Evolutionary conservation across 108 stramenopile genomes (phyloP).

Genomic region (Skeletonema grethae): DNA sequence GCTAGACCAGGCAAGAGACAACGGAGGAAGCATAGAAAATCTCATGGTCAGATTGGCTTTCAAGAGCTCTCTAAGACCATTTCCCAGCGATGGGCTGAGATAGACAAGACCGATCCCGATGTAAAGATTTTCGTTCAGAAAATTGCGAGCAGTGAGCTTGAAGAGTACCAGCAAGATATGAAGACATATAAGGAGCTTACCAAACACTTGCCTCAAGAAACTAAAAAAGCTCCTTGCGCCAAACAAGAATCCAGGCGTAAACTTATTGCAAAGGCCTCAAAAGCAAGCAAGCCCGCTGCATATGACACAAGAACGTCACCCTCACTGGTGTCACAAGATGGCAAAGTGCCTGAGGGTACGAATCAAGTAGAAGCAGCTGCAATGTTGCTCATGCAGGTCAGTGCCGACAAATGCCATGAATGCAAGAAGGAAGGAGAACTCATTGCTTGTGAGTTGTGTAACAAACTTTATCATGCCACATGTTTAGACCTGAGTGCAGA

Average conservation of each 20-base stretch:
- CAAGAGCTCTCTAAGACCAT: constrained; percentile 13
- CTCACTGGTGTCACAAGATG: neutral
- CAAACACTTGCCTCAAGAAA: neutral
- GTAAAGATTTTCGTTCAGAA: constrained; percentile 1
- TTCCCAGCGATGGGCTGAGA: constrained; percentile 6
- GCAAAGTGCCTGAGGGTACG: neutral
- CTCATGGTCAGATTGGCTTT: constrained; percentile 33
- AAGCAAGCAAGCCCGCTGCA: neutral
- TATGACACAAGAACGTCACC: neutral
- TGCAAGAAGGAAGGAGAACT: constrained; percentile 1
- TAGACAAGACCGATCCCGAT: constrained; percentile 3
- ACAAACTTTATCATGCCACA: neutral
- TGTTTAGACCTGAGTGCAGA: neutral
- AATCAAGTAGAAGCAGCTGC: neutral
- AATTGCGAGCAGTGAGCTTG: constrained; percentile 10
- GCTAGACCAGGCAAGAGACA: neutral
- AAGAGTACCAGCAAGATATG: constrained; percentile 8
- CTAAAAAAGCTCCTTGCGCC: constrained; percentile 2
- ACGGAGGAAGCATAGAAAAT: constrained; percentile 12
- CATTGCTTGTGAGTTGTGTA: neutral
- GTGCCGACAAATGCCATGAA: neutral
- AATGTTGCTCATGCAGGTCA: neutral
- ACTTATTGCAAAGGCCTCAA: neutral
- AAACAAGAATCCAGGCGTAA: no score
- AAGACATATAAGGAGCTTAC: constrained; percentile 2